These are phyloP conservation scores for Calonectria leucothoes DNA, from an alignment of 2,329 filamentous ascomycete species.

Conservation along the genomic window DNA sequence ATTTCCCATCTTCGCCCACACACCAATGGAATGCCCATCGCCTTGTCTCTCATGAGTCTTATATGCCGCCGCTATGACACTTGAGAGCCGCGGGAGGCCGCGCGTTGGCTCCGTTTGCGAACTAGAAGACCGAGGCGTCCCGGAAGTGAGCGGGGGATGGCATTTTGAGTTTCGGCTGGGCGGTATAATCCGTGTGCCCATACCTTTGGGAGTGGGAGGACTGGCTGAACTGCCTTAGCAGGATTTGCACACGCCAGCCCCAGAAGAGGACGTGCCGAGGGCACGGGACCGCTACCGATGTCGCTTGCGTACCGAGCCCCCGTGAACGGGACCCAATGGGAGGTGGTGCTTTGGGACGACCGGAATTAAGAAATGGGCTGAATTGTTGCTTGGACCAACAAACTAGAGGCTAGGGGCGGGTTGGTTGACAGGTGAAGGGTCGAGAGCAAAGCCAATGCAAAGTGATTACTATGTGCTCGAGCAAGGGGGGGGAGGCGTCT, in stretches of 20 bases:
- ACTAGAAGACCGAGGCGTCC: constrained; percentile 8
- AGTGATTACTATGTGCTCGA: not conserved
- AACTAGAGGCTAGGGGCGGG: not conserved
- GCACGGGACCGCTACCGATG: constrained; percentile 29
- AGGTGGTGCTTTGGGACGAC: not conserved
- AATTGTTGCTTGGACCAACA: constrained; percentile 14
- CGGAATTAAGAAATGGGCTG: constrained; percentile 9
- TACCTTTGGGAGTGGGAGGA: constrained; percentile 3
- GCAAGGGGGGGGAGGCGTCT: not conserved
- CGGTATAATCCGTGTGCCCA: constrained; percentile 14
- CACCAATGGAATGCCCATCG: not conserved
- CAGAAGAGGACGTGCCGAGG: constrained; percentile 39
- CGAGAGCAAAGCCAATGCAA: not conserved
- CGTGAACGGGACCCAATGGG: constrained; percentile 21
- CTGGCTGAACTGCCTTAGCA: not conserved
- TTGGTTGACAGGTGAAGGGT: constrained; percentile 2
- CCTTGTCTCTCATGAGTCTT: constrained; percentile 6
- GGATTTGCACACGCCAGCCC: constrained; percentile 8
- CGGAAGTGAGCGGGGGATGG: not conserved
- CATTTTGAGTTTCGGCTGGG: constrained; percentile 15
- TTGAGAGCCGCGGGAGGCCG: not conserved
- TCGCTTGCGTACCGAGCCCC: constrained; percentile 38
- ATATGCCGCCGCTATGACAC: constrained; percentile 1
- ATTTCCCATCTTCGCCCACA: not conserved
- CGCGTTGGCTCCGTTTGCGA: constrained; percentile 12